phyloP scores from a whole-genome alignment of 805 yeast species.

The Limtongia smithiae region DNA sequence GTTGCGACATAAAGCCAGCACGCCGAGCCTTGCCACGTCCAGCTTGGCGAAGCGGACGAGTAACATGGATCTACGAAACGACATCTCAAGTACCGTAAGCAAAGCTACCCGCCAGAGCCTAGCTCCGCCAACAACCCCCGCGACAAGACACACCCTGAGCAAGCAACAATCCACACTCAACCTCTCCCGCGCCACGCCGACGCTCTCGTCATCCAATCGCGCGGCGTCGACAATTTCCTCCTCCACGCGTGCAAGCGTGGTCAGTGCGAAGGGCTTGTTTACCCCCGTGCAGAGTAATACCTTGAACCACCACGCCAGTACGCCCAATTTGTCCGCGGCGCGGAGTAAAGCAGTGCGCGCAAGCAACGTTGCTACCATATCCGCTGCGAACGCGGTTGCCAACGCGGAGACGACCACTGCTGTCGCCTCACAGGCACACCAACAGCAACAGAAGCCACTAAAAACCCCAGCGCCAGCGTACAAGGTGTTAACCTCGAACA shows the following conservation, averaged over 20 bases:
- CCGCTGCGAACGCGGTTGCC: no score
- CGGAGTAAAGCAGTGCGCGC: no score
- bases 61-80: no score
- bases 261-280: slow-evolving; percentile 13
- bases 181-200: not conserved
- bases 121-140: no score
- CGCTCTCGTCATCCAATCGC: not conserved
- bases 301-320: slow-evolving; percentile 23
- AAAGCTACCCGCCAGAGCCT: no score
- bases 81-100: no score
- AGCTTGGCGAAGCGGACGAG: not conserved
- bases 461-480: not conserved
- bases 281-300: slow-evolving; percentile 7
- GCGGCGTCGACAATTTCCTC: slow-evolving; percentile 2
- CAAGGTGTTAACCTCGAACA: slow-evolving; percentile 7
- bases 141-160: no score
- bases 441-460: not conserved
- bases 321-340: slow-evolving; percentile 19
- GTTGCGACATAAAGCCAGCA: no score
- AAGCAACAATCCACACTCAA: no score
- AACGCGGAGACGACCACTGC: no score
- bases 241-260: slow-evolving; percentile 1
- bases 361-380: no score
- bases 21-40: no score
- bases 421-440: slow-evolving; percentile 3